Base-by-base conservation (phyloP, 2,329 filamentous ascomycete species). In the Aspergillus aculeatinus region DNA sequence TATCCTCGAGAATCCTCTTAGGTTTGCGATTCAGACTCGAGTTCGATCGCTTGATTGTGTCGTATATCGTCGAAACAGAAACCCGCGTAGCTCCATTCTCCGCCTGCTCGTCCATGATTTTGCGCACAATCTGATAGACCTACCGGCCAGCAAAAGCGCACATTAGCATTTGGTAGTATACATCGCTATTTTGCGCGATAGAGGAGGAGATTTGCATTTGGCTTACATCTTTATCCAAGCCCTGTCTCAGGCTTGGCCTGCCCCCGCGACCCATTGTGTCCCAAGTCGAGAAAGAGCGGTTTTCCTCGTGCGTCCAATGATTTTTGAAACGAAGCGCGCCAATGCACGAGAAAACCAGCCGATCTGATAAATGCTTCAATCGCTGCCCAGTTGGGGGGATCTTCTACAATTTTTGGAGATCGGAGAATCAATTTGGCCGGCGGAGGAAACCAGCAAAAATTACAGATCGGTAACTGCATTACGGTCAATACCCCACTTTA, bases 21-120 rank as follows among this genome's bases (percentile, higher is more conserved):
- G 91, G 92, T 66, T 90, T 87, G 23, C 95, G 83, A 63, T 90
- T 91, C 23, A 98, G 77, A 56, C 89, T 92, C 0, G 92, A 96
- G 73, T 97, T 97, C 14, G 92, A 96, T 54, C 82, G 80, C 67
- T 92, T 91, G 63, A 98, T 92, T 60, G 85, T 86, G 44, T 92
- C 88, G 72, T 95, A 96, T 1, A 96, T 84, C 2, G 80, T 76
- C 2, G 82, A 76, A 3, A 89, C 80, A 1, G 85, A 87, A 6
- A 90, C 77, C 56, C 79, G 81, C 7, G 81, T 77, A 19, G 72
- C 71, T 19, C 74, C 74, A 58, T 80, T 80, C 51, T 82, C 82
- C n/a, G 77, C 75, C 65, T 83, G 84, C 55, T 88, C 85, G 61
- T 91, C 89, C 57, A 91, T 83, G 56, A 94, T 81, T 74, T 92